Percentiles rank a stretch among this genome's conserved stretches.
phyloP scores from a whole-genome alignment of 1,139 yeast genomes.

The Taphrina communis region DNA sequence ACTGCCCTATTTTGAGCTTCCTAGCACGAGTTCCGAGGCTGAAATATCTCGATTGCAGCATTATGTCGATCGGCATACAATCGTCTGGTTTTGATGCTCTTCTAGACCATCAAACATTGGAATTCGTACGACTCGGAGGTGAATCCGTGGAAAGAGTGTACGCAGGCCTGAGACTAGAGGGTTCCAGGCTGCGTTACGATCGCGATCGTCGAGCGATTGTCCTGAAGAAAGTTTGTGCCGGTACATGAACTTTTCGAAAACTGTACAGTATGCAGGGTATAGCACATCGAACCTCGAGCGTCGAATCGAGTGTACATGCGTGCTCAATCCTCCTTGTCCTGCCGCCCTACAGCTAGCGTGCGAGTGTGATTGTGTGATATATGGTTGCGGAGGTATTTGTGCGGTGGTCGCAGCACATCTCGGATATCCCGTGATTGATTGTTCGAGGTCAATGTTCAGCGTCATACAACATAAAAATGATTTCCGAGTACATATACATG shows the following conservation, averaged over 20 bases:
- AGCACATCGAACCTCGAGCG: too few species aligned
- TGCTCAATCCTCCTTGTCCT: too few species aligned
- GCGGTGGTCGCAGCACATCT: neutral
- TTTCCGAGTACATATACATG: too few species aligned
- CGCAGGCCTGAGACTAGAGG: neutral
- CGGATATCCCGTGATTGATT: neutral
- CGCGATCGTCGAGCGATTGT: constrained; percentile 1
- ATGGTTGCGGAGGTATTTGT: neutral
- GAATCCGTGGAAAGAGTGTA: neutral
- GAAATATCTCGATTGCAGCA: neutral
- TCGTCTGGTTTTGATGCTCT: neutral
- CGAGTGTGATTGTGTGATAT: constrained; percentile 3
- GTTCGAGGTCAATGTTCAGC: neutral
- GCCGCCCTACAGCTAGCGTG: neutral
- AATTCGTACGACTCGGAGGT: neutral
- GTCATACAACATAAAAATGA: too few species aligned
- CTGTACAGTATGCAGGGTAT: too few species aligned
- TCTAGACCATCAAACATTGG: neutral
- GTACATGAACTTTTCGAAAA: neutral
- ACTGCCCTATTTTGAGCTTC: neutral
- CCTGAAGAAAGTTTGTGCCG: neutral
- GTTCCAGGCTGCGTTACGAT: neutral
- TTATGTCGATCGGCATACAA: neutral
- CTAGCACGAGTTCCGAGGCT: neutral
- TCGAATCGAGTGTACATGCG: too few species aligned